Percentiles rank a stretch among this genome's conserved stretches.
Conservation (phyloP, 148 eudicot species). For the Rhododendron griersonianum region DNA sequence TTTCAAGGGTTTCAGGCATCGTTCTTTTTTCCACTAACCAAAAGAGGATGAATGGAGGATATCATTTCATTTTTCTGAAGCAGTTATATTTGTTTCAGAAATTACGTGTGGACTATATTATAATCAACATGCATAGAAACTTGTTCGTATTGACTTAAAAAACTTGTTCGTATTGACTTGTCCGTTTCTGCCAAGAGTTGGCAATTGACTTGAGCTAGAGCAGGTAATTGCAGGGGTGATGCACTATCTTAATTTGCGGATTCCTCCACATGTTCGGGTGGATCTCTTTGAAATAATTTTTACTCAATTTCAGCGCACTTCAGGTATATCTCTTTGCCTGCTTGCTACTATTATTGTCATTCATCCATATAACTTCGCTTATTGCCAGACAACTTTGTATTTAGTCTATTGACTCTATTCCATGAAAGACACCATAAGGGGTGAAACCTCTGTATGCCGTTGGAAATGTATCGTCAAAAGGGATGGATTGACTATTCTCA, state of each 20-base stretch:
- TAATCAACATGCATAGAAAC: background rate
- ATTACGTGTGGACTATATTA: background rate
- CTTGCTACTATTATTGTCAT: background rate
- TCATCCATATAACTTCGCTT: background rate
- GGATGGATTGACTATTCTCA: background rate
- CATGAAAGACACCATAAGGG: background rate
- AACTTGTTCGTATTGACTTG: background rate
- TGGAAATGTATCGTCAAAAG: background rate
- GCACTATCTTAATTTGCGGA: constrained; percentile 31
- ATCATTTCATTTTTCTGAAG: background rate
- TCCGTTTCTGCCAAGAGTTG: background rate
- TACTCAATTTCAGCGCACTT: constrained; percentile 21
- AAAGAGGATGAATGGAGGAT: background rate
- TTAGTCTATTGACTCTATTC: background rate
- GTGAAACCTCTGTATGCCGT: background rate
- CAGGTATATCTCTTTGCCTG: constrained; percentile 25
- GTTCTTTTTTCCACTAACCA: background rate
- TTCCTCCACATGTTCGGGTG: constrained; percentile 48
- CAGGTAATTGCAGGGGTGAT: constrained; percentile 50
- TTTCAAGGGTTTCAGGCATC: background rate
- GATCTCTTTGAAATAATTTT: constrained; percentile 40
- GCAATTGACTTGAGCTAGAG: constrained; percentile 8
- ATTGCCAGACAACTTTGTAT: background rate
- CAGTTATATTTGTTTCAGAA: background rate
- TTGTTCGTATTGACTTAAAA: background rate